These are phyloP conservation scores for Wickerhamomyces kurtzmanii DNA, from an alignment of 805 yeast genomes.

Conservation along the genomic window DNA sequence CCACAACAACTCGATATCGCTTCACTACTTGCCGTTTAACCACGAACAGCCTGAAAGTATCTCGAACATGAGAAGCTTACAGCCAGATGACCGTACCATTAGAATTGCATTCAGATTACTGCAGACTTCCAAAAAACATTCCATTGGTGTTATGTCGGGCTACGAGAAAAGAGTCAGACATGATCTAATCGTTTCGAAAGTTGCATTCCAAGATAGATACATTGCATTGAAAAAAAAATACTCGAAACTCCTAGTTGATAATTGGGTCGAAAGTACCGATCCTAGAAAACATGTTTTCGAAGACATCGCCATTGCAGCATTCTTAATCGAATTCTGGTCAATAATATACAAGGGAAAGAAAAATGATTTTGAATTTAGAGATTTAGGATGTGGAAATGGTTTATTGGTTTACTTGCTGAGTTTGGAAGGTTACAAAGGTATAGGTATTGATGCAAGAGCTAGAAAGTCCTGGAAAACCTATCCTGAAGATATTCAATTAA, in stretches of 20 bases:
- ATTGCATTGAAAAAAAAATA: slow-evolving; percentile 74
- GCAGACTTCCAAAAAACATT: slow-evolving; percentile 76
- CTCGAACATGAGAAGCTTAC: slow-evolving; percentile 20
- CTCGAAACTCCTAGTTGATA: slow-evolving; percentile 62
- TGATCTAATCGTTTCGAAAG: slow-evolving; percentile 77
- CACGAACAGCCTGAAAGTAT: slow-evolving; percentile 16
- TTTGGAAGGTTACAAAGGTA: slow-evolving; percentile 73
- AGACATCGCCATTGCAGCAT: slow-evolving; percentile 93
- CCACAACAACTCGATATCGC: slow-evolving; percentile 39
- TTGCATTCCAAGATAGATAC: slow-evolving; percentile 75
- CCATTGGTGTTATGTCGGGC: slow-evolving; percentile 74
- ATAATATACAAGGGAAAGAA: slow-evolving; percentile 28
- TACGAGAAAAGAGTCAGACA: slow-evolving; percentile 84
- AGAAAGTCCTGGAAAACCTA: slow-evolving; percentile 82
- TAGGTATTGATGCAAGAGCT: slow-evolving; percentile 83
- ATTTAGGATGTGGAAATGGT: slow-evolving; percentile 95
- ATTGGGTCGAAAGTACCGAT: slow-evolving; percentile 92
- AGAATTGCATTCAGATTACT: slow-evolving; percentile 77
- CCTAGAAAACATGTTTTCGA: slow-evolving; percentile 95
- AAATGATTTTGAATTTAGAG: slow-evolving; percentile 62
- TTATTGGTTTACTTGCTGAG: slow-evolving; percentile 64
- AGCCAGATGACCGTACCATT: slow-evolving; percentile 49
- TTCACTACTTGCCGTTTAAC: slow-evolving; percentile 65
- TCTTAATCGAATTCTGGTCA: slow-evolving; percentile 79
- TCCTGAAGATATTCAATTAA: slow-evolving; percentile 50